These are phyloP conservation scores for Saccharomycopsis fermentans DNA, from an alignment of 805 yeast species.

Conservation along the genomic window DNA sequence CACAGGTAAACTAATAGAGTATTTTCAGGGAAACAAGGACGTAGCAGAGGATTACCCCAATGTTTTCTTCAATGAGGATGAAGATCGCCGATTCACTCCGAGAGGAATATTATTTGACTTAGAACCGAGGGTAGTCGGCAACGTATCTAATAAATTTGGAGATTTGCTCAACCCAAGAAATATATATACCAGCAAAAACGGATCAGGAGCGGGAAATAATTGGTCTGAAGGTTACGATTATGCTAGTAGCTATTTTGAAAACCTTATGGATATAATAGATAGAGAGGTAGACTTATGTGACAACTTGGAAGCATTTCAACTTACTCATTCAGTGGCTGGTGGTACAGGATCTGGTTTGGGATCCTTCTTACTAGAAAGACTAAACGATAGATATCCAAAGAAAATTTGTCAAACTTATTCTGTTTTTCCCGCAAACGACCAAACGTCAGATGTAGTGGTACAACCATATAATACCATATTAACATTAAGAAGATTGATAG, in stretches of 20 bases:
- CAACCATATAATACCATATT: conserved; percentile 90
- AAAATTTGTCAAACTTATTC: conserved; percentile 78
- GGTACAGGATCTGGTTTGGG: conserved; percentile 99
- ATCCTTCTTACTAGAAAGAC: conserved; percentile 61
- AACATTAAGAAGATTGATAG: conserved; percentile 72
- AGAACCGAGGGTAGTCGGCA: conserved; percentile 80
- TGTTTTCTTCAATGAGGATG: conserved; percentile 71
- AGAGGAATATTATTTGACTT: conserved; percentile 77
- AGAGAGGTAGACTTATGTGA: conserved; percentile 88
- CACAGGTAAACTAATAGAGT: conserved; percentile 44
- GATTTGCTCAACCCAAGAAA: conserved; percentile 78
- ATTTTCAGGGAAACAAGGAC: conserved; percentile 5
- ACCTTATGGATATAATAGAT: conserved; percentile 73
- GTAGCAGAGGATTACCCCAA: conserved; percentile 63
- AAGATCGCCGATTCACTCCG: conserved; percentile 74
- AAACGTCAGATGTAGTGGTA: conserved; percentile 91
- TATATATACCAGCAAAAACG: conserved; percentile 66
- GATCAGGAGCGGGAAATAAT: conserved; percentile 91
- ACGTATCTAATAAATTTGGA: conserved; percentile 41
- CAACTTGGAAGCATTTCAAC: conserved; percentile 79
- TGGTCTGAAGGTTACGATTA: conserved; percentile 88
- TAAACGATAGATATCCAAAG: conserved; percentile 75
- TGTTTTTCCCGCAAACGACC: conserved; percentile 70
- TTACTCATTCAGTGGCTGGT: conserved; percentile 93
- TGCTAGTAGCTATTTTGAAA: conserved; percentile 60